Evolutionary conservation across 805 yeast species (phyloP), one percentile per base, ranked within the genome.

Genomic region (Candida parachauliodes): DNA sequence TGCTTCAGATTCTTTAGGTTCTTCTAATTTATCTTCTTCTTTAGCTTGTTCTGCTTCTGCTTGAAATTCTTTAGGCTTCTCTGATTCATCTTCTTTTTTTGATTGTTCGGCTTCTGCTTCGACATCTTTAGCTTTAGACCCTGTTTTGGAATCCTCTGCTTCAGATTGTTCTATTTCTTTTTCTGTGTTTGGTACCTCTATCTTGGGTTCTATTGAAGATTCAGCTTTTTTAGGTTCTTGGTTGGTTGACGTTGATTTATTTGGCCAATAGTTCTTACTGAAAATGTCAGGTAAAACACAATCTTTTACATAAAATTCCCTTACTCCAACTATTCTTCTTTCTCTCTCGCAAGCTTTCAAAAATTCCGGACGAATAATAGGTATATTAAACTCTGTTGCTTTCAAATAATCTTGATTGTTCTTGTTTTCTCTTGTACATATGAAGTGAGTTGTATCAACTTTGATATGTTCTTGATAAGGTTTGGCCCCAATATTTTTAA

Each of bases 291-390:
- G 72, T 44, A 68, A 63, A 3, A 59, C 68, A 45, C 72, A 66
- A 39, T 68, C 74, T 57, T 80, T 83, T 23, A 83, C 66, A 54
- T 86, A 86, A 49, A 83, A 87, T 48, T 87, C 88, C 52, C 95
- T 74, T 11, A 93, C 98, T 19, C 98, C 96, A 29, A 89, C 95
- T 39, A 93, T 81, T 52, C 96, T 68, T 49, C 93, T 77, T 54
- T 89, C 97, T 29, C 73, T 59, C 50, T 86, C 95, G 65, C 98
- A 93, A 0, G 97, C 96, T 59, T 84, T 83, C 40, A 93, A 68
- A 98, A 98, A 93, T 57, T 93, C 97, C 0, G 98, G 98, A 58
- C 95, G 76, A 19, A 93, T 89, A 27, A 93, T 77, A 2, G 98
- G 98, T 39, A 93, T 88, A 55, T 88, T 93, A 66, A 79, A 76